Conservation (phyloP, 345 rosid genomes). For the Lumnitzera littorea region DNA sequence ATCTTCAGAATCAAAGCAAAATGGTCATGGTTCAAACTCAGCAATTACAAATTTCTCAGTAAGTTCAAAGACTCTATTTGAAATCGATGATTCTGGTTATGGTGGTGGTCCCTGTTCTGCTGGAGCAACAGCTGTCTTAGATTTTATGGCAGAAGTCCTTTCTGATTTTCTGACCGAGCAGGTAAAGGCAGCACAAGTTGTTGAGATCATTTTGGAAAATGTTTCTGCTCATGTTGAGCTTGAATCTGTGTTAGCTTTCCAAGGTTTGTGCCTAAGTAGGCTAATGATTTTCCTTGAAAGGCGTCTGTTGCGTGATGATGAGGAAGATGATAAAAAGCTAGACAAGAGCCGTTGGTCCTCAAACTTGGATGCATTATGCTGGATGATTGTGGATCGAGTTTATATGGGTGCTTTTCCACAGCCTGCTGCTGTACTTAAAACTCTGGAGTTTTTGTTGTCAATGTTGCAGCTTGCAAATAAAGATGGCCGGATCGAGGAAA, state of each 20-base stretch:
- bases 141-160: conserved; percentile 95
- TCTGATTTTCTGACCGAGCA: conserved; percentile 91
- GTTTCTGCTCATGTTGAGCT: conserved; percentile 85
- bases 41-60: conserved; percentile 50
- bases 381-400: conserved; percentile 95
- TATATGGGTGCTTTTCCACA: conserved; percentile 97
- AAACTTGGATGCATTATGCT: conserved; percentile 87
- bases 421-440: conserved; percentile 68
- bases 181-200: conserved; percentile 68
- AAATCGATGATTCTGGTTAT: conserved; percentile 88
- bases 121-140: conserved; percentile 91
- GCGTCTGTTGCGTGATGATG: conserved; percentile 96
- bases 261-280: conserved; percentile 89
- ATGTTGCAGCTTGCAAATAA: conserved; percentile 96
- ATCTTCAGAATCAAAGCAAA: conserved; percentile 57
- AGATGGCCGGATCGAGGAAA: conserved; percentile 93
- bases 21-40: conserved; percentile 47
- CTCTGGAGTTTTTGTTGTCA: conserved; percentile 86
- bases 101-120: conserved; percentile 99
- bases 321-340: conserved; percentile 88
- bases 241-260: conserved; percentile 83
- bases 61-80: conserved; percentile 64
- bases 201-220: conserved; percentile 83
- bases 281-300: conserved; percentile 96
- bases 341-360: conserved; percentile 91